Base-by-base conservation (phyloP, 2,329 filamentous ascomycete species). In the Trichoderma breve region DNA sequence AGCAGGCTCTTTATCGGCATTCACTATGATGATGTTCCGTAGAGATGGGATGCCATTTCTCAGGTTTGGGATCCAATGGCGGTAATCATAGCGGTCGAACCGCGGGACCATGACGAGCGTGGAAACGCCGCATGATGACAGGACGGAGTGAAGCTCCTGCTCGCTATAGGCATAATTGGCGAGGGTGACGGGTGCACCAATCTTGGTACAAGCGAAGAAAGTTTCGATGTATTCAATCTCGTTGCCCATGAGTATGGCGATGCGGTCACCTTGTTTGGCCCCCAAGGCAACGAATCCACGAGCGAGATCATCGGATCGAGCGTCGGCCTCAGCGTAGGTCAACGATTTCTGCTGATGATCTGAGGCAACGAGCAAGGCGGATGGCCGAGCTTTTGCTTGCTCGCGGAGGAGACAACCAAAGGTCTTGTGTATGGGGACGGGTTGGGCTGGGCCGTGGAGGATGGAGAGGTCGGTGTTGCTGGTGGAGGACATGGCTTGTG, bases 191-290 rank as follows among this genome's bases (percentile, higher is more conserved):
- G 62, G 62, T 3, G 62, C 62, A 28, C 62, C 62, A 15, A 65
- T 39, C 43, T 65, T 65, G 18, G 62, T 65, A 4, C 43, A 65
- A 1, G 62, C 62, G 28, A 65, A 70, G 15, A 39, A 70, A 1
- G 58, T 24, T 3, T 64, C 68, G 1, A 70, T 64, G 15, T 70
- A 70, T 26, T 70, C 58, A n/a, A 63, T 28, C n/a, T 62, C 58
- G n/a, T 70, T 70, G 30, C 68, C 68, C 58, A 70, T 61, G 58
- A 61, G 58, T 36, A 70, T 70, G 6, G 68, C 68, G n/a, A 70
- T 62, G 32, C 68, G 57, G 26, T 43, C 43, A 4, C 43, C 68
- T 51, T 47, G 34, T 9, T 64, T 34, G 7, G 60, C 57, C n/a
- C 68, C 68, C 3, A 70, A 21, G 15, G 55, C 6, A 1, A 26